Evolutionary conservation across 1,139 yeast species (phyloP), one percentile per base, ranked within the genome.

Genomic region (Geotrichum fermentans): DNA sequence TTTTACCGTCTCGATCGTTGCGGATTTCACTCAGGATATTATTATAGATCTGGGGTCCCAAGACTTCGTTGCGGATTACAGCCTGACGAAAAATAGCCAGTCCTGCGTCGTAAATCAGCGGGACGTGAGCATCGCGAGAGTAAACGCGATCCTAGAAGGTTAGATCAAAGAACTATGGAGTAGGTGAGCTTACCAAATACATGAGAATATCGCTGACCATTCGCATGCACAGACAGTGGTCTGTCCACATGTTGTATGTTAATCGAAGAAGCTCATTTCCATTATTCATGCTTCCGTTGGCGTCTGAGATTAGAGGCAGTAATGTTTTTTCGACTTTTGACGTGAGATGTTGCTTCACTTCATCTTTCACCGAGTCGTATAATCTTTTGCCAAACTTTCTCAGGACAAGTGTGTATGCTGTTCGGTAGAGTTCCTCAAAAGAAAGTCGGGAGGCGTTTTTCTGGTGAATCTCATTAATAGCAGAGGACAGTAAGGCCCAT

Each of bases 181-280:
- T 2, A 4, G 8, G 6, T 1, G n/a, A 18, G 30, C 43, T 17
- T 29, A 40, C 43, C 60, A 92, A 69, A 62, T 92, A 92, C 86
- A 89, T 83, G 65, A 89, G 69, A 3, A 92, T 85, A 63, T 92
- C 97, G 57, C 94, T 79, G 37, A 90, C 78, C 73, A 86, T 80
- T 56, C 85, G 75, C 83, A 89, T 83, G 44, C 87, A 77, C 43
- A 82, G 73, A 38, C 82, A 68, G 64, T 86, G 94, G 45, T 83
- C 87, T 40, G 77, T 74, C 97, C 97, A 92, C 47, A 75, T 78
- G 18, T 59, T 59, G 26, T 77, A 69, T 2, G 83, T 67, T 6
- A 66, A 64, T 37, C 70, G 70, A 57, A 87, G 65, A 46, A 81
- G 75, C 41, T 58, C 59, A 28, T 49, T 50, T n/a, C 36, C 20